Conservation (phyloP, 2,329 filamentous ascomycete species). For the Graphilbum sp. region DNA sequence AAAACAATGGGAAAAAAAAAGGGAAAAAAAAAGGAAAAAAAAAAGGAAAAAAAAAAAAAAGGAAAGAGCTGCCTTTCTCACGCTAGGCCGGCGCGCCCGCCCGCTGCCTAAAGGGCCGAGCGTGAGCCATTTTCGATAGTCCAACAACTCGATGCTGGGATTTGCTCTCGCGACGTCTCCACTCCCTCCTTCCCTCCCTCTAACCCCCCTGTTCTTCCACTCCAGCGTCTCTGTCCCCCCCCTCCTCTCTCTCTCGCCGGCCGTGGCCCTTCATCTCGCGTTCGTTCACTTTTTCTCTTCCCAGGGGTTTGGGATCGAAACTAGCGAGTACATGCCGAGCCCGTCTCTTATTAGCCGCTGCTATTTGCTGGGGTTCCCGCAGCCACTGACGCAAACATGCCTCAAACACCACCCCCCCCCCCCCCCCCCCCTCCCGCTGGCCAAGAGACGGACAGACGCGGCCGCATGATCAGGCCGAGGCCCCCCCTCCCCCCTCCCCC, state of each 20-base stretch:
- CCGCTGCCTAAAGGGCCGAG: neutral
- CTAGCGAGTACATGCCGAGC: slow-evolving; percentile 17
- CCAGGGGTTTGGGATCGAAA: slow-evolving; percentile 18
- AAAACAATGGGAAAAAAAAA: neutral
- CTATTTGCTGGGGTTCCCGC: slow-evolving; percentile 12
- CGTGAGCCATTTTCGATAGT: no score
- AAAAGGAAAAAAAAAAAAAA: neutral
- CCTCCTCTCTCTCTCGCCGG: no score
- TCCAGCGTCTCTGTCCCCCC: no score
- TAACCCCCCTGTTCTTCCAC: no score
- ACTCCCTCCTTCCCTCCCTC: no score
- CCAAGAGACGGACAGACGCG: no score
- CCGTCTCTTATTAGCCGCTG: slow-evolving; percentile 14
- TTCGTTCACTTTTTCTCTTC: slow-evolving; percentile 5
- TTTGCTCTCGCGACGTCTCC: no score
- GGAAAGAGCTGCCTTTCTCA: neutral
- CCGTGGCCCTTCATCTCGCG: neutral
- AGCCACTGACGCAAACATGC: slow-evolving; percentile 1
- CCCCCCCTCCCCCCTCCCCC: no score
- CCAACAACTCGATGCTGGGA: no score
- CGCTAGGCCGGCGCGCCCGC: neutral
- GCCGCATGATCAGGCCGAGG: no score
- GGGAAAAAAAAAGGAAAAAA: neutral
- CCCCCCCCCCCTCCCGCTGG: no score
- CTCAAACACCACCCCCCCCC: no score